These are phyloP conservation scores for Pontederia paniculata DNA, from an alignment of 176 grass and related monocot genomes.

Conservation along the genomic window DNA sequence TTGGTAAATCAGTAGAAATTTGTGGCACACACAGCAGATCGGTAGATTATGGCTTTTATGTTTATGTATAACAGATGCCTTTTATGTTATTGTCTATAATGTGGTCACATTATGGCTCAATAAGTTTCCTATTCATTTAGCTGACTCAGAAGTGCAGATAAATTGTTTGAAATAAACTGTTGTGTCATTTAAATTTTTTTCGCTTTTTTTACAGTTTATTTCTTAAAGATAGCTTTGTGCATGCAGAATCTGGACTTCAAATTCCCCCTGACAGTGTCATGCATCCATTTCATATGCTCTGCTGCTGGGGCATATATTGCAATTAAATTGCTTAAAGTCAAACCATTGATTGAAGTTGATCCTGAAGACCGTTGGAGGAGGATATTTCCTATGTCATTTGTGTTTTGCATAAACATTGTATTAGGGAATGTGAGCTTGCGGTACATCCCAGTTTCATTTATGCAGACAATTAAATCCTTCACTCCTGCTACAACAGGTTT, in stretches of 20 bases:
- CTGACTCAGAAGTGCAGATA: too few relatives aligned
- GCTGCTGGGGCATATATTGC: slow-evolving; percentile 67
- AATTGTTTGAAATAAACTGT: too few relatives aligned
- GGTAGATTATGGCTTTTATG: too few relatives aligned
- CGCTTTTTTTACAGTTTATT: neutral
- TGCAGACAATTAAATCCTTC: slow-evolving; percentile 99
- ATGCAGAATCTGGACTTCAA: slow-evolving; percentile 94
- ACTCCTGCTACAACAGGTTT: slow-evolving; percentile 95
- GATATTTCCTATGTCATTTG: slow-evolving; percentile 98
- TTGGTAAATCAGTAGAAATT: too few relatives aligned
- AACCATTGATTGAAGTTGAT: slow-evolving; percentile 76
- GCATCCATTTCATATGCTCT: slow-evolving; percentile 95
- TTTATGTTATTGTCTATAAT: too few relatives aligned
- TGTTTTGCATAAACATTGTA: slow-evolving; percentile 98
- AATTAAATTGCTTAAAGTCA: slow-evolving; percentile 66
- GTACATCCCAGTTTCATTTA: slow-evolving; percentile 93
- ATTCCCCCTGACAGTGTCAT: slow-evolving; percentile 89
- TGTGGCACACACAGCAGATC: too few relatives aligned
- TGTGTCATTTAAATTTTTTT: neutral
- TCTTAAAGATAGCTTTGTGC: neutral
- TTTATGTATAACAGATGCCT: too few relatives aligned
- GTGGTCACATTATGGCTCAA: too few relatives aligned
- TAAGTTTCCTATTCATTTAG: too few relatives aligned
- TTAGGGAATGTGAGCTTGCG: slow-evolving; percentile 89
- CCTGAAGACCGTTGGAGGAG: slow-evolving; percentile 75